Evolutionary conservation across 2,329 filamentous ascomycete genomes (phyloP).

Genomic region (Clonostachys rosea): DNA sequence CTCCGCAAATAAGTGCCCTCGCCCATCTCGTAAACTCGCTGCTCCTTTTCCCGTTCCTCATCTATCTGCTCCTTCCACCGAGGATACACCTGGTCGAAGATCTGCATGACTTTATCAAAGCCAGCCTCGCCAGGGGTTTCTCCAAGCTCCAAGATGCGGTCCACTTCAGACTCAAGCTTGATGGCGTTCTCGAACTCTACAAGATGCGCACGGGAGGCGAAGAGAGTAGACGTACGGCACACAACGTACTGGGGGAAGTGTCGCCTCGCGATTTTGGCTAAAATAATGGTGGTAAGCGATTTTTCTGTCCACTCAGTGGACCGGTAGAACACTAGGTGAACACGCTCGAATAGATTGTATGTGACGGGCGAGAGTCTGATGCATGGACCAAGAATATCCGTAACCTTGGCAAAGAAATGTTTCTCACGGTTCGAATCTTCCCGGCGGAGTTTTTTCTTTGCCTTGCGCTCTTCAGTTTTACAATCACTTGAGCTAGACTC

Average conservation of each 20-base stretch:
- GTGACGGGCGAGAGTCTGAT: conserved; percentile 71
- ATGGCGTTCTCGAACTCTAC: conserved; percentile 89
- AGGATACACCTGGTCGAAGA: conserved; percentile 71
- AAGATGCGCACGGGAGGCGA: conserved; percentile 67
- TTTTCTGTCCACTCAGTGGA: conserved; percentile 98
- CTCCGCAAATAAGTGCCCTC: conserved; percentile 87
- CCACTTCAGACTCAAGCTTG: conserved; percentile 74
- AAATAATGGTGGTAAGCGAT: conserved; percentile 88
- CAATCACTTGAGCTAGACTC: conserved; percentile 15
- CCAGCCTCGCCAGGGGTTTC: conserved; percentile 63
- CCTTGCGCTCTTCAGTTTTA: conserved; percentile 13
- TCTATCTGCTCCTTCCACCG: conserved; percentile 72
- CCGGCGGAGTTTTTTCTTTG: conserved; percentile 10
- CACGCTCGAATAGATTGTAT: conserved; percentile 83
- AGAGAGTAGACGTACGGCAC: conserved; percentile 85
- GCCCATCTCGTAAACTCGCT: conserved; percentile 70
- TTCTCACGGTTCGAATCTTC: conserved; percentile 58
- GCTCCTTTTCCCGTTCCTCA: conserved; percentile 76
- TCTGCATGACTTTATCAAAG: conserved; percentile 62
- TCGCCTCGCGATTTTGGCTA: conserved; percentile 81
- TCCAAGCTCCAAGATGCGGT: conserved; percentile 76
- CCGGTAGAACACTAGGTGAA: conserved; percentile 93
- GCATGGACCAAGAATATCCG: conserved; percentile 74
- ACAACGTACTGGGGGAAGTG: conserved; percentile 92
- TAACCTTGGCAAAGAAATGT: conserved; percentile 74